Conservation (phyloP, 192 early-diverging fungal genomes). For the Podila clonocystis region DNA sequence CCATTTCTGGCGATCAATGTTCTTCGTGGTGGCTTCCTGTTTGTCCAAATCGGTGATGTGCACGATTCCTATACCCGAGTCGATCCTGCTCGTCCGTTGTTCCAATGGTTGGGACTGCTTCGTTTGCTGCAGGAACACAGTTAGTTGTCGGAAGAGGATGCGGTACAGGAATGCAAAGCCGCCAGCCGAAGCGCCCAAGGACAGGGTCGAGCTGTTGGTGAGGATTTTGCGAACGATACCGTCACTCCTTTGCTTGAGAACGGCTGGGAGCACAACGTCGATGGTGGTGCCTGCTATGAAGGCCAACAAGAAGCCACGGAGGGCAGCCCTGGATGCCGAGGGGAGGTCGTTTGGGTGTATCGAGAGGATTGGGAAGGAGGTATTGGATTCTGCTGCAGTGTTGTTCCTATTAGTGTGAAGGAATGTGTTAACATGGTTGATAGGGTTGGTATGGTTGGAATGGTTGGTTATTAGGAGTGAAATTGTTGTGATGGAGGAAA, state of each 20-base stretch:
- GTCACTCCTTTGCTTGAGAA: conserved; percentile 7
- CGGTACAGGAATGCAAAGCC: conserved; percentile 18
- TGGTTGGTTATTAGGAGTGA: background rate
- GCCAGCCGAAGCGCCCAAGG: conserved; percentile 7
- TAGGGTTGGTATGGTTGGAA: background rate
- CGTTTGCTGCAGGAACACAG: background rate
- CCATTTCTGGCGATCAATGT: background rate
- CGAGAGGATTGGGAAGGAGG: background rate
- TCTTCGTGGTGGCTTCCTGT: too few relatives aligned
- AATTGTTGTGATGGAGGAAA: background rate
- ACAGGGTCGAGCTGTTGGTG: background rate
- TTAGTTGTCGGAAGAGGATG: conserved; percentile 8
- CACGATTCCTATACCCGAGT: background rate
- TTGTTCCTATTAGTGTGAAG: too few relatives aligned
- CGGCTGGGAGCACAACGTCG: conserved; percentile 11
- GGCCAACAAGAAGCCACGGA: conserved; percentile 24
- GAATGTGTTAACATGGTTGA: background rate
- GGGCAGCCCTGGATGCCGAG: conserved; percentile 19
- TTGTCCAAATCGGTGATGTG: background rate
- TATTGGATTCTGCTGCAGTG: too few relatives aligned
- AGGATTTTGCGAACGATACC: background rate
- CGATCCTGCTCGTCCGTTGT: background rate
- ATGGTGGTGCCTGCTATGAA: conserved; percentile 9
- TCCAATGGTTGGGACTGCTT: background rate
- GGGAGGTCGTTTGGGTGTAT: conserved; percentile 2